phyloP scores from a whole-genome alignment of 139 green algal species.

The Pycnococcus provasolii region DNA sequence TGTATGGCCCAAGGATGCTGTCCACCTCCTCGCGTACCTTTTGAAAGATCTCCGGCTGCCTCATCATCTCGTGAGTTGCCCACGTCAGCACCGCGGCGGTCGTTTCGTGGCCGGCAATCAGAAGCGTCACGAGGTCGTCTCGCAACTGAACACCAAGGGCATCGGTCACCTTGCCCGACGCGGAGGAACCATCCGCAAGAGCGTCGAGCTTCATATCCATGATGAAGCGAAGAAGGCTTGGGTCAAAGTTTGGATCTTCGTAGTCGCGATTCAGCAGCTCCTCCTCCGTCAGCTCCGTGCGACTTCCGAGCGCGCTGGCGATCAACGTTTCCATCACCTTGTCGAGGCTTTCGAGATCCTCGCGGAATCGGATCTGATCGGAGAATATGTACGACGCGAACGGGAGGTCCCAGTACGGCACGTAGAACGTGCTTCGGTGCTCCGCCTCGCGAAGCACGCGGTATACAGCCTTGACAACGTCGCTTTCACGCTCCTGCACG shows the following conservation, averaged over 20 bases:
- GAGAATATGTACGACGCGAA: conserved; percentile 42
- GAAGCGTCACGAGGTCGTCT: conserved; percentile 97
- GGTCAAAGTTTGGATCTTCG: conserved; percentile 66
- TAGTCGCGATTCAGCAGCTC: conserved; percentile 43
- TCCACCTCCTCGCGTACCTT: conserved; percentile 66
- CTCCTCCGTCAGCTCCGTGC: conserved; percentile 39
- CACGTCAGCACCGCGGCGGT: conserved; percentile 75
- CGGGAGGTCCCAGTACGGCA: conserved; percentile 94
- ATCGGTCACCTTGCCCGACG: conserved; percentile 45
- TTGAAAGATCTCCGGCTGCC: conserved; percentile 44
- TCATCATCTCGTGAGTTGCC: conserved; percentile 44
- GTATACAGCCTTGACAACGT: conserved; percentile 96
- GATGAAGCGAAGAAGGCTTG: conserved; percentile 89
- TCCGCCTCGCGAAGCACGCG: conserved; percentile 92
- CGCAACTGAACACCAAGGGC: conserved; percentile 43
- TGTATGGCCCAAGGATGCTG: conserved; percentile 42
- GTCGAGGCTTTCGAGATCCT: conserved; percentile 70
- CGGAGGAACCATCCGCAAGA: conserved; percentile 61
- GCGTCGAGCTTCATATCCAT: conserved; percentile 78
- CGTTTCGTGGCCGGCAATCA: conserved; percentile 83
- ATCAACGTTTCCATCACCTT: conserved; percentile 84
- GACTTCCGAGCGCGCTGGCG: conserved; percentile 43
- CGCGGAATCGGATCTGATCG: conserved; percentile 60
- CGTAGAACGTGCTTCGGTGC: conserved; percentile 96
- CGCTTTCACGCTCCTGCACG: conserved; percentile 72